A percentile compares a stretch with the other conserved stretches of the same genome.
Conservation (phyloP, 192 early-diverging fungal genomes). For the Coemansia sp. region DNA sequence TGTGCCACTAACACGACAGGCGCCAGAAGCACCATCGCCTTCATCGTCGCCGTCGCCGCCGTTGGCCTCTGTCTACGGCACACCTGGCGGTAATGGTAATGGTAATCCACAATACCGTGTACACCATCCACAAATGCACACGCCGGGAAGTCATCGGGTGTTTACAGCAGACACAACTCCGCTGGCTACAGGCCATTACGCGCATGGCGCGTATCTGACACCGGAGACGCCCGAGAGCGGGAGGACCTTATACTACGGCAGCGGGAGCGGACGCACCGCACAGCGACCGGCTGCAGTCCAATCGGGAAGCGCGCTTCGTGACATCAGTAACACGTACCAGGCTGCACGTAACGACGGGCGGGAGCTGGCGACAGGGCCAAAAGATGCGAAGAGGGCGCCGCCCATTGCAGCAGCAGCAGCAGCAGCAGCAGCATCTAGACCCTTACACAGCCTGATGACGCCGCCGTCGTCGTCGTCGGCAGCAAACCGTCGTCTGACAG, state of each 20-base stretch:
- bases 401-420: neutral
- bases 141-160: neutral
- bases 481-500: neutral
- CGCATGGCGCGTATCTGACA: constrained; percentile 6
- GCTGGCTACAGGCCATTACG: neutral
- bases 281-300: neutral
- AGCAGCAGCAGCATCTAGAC: neutral
- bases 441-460: constrained; percentile 1
- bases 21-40: neutral
- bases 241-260: neutral
- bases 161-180: neutral
- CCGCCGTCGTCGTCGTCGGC: neutral
- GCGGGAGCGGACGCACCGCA: neutral
- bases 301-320: constrained; percentile 29
- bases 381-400: neutral
- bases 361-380: neutral
- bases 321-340: constrained; percentile 36
- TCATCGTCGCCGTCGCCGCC: constrained; percentile 5
- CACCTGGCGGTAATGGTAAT: neutral
- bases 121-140: neutral
- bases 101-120: neutral
- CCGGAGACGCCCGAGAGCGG: constrained; percentile 15
- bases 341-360: neutral
- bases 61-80: neutral
- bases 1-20: neutral